Evolutionary conservation across 2,329 filamentous ascomycete genomes (phyloP).

Genomic region (Epichloe sp.): DNA sequence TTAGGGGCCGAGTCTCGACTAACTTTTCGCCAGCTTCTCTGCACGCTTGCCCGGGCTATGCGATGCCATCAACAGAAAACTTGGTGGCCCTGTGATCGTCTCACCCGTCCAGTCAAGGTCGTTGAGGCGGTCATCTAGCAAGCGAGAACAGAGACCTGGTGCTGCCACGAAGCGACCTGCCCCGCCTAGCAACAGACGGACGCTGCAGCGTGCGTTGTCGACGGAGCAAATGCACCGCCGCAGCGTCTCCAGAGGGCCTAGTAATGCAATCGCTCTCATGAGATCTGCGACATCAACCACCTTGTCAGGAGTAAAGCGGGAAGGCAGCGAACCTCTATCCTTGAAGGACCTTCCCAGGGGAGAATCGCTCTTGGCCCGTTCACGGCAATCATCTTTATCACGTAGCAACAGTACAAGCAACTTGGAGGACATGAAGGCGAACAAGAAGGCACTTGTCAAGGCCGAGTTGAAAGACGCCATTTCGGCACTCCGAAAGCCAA

Average conservation of each 20-base stretch:
- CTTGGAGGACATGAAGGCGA: constrained; percentile 42
- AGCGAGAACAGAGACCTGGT: constrained; percentile 37
- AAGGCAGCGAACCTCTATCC: constrained; percentile 47
- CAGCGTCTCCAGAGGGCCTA: constrained; percentile 43
- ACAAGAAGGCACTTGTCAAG: constrained; percentile 53
- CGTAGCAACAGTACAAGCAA: constrained; percentile 35
- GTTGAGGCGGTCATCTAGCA: constrained; percentile 27
- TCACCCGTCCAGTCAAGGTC: constrained; percentile 39
- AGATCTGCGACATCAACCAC: constrained; percentile 54
- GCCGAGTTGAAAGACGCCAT: constrained; percentile 64
- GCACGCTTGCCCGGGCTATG: constrained; percentile 62
- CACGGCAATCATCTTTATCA: constrained; percentile 26
- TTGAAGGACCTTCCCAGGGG: constrained; percentile 34
- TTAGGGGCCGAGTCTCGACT: constrained; percentile 14
- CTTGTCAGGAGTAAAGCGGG: constrained; percentile 51
- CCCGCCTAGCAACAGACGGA: constrained; percentile 30
- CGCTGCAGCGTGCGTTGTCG: constrained; percentile 48
- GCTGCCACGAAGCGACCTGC: constrained; percentile 35
- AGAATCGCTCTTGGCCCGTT: constrained; percentile 24
- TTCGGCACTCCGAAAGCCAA: constrained; percentile 59
- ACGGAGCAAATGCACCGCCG: constrained; percentile 42
- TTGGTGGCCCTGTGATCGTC: constrained; percentile 56
- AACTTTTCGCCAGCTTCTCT: constrained; percentile 45
- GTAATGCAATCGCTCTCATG: constrained; percentile 48
- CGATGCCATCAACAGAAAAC: constrained; percentile 57